Percentiles rank a stretch among this genome's conserved stretches.
These are phyloP conservation scores for Paramecium tetraurelia DNA, from an alignment of 73 alveolate species.

Conservation along the genomic window DNA sequence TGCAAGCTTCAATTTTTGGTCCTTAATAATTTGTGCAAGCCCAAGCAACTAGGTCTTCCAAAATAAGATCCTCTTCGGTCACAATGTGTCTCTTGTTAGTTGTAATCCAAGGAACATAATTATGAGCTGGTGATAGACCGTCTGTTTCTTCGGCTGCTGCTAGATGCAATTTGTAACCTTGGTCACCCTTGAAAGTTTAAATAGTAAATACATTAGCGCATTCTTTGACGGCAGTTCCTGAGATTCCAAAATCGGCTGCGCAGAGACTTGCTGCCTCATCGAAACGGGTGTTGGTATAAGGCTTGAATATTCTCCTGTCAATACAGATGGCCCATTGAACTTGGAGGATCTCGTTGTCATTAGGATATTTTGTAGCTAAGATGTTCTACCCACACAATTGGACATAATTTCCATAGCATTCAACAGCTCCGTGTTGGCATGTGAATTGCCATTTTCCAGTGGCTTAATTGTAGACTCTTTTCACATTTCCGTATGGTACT, in stretches of 20 bases:
- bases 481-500: conserved; percentile 62
- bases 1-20: conserved; percentile 11
- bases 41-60: conserved; percentile 28
- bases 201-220: background rate
- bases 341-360: background rate
- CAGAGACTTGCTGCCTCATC: conserved; percentile 9
- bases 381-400: conserved; percentile 42
- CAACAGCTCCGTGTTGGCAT: conserved; percentile 59
- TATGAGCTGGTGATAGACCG: conserved; percentile 51
- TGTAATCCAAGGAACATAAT: conserved; percentile 62
- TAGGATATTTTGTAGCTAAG: background rate
- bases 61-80: background rate
- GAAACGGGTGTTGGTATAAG: background rate
- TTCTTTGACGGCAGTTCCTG: background rate
- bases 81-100: conserved; percentile 26
- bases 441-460: conserved; percentile 29
- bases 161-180: conserved; percentile 51
- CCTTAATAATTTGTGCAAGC: conserved; percentile 27
- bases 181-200: background rate
- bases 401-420: conserved; percentile 57
- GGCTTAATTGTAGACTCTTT: background rate
- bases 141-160: conserved; percentile 62
- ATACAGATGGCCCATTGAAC: background rate
- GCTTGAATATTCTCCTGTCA: background rate
- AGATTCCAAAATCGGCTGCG: background rate